These are phyloP conservation scores for Favolaschia claudopus DNA, from an alignment of 768 basidiomycete genomes.

Conservation along the genomic window DNA sequence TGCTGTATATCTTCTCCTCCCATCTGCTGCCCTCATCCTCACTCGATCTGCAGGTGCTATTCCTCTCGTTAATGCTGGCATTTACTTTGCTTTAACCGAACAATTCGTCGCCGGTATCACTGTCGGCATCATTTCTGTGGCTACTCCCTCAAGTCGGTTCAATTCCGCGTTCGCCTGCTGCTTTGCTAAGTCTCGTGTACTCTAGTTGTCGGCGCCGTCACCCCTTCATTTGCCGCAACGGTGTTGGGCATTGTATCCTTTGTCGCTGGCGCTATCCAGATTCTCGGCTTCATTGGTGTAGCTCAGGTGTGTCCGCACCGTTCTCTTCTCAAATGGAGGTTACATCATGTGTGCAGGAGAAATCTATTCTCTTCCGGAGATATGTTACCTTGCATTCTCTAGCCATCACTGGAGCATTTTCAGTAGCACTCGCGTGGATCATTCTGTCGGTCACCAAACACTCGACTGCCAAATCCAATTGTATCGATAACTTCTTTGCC, in stretches of 20 bases:
- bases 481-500: conserved; percentile 66
- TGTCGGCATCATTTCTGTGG: conserved; percentile 76
- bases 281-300: conserved; percentile 88
- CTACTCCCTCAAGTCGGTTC: conserved; percentile 79
- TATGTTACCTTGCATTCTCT: conserved; percentile 74
- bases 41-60: conserved; percentile 60
- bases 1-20: conserved; percentile 57
- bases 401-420: conserved; percentile 66
- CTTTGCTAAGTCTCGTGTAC: conserved; percentile 4
- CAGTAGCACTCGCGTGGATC: conserved; percentile 82
- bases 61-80: conserved; percentile 88
- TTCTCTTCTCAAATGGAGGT: neutral
- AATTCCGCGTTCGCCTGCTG: conserved; percentile 1
- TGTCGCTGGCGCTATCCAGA: conserved; percentile 75
- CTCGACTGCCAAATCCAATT: conserved; percentile 69
- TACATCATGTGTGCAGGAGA: conserved; percentile 57
- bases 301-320: conserved; percentile 59
- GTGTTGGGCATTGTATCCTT: conserved; percentile 83
- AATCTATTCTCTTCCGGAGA: conserved; percentile 65
- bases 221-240: conserved; percentile 77
- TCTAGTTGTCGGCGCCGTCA: conserved; percentile 85
- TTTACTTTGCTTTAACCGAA: conserved; percentile 81
- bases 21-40: neutral
- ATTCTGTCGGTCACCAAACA: conserved; percentile 83
- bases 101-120: conserved; percentile 74